A percentile compares a stretch with the other conserved stretches of the same genome.
Conservation (phyloP, 2,329 filamentous ascomycete genomes). For the Trichoderma oligosporum region DNA sequence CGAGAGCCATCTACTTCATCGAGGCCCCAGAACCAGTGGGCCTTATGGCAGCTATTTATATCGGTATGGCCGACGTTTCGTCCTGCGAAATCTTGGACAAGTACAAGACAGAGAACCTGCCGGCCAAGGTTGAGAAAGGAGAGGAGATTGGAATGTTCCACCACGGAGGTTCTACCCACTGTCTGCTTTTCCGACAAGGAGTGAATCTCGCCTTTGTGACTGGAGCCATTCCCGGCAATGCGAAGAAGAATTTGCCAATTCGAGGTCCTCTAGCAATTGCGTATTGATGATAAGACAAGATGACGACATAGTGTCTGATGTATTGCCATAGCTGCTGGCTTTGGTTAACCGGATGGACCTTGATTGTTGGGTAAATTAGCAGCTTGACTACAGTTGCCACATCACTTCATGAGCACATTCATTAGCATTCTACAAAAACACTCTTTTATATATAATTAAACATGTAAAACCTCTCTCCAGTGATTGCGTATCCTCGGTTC, state of each 20-base stretch:
- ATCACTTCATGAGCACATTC: no score
- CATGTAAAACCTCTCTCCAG: no score
- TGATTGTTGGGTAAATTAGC: no score
- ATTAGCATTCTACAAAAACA: no score
- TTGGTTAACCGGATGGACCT: neutral
- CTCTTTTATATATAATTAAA: no score
- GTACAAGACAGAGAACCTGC: conserved; percentile 17
- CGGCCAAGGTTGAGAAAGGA: conserved; percentile 46
- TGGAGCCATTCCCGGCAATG: conserved; percentile 19
- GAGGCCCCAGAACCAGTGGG: conserved; percentile 64
- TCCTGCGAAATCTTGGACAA: conserved; percentile 52
- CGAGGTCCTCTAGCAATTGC: conserved; percentile 22
- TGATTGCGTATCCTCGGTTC: no score
- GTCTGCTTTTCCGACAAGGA: conserved; percentile 56
- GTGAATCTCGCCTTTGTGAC: conserved; percentile 38
- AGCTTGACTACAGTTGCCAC: no score
- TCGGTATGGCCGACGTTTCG: conserved; percentile 70
- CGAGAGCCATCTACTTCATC: conserved; percentile 63
- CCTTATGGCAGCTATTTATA: conserved; percentile 61
- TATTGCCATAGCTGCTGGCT: no score
- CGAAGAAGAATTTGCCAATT: conserved; percentile 22
- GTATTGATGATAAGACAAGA: conserved; percentile 8
- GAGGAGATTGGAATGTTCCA: conserved; percentile 71
- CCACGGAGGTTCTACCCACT: conserved; percentile 64
- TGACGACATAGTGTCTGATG: neutral